A percentile compares a stretch with the other conserved stretches of the same genome.
Conservation (phyloP, 1,284 basidiomycete genomes). For the Agaricales sp. region DNA sequence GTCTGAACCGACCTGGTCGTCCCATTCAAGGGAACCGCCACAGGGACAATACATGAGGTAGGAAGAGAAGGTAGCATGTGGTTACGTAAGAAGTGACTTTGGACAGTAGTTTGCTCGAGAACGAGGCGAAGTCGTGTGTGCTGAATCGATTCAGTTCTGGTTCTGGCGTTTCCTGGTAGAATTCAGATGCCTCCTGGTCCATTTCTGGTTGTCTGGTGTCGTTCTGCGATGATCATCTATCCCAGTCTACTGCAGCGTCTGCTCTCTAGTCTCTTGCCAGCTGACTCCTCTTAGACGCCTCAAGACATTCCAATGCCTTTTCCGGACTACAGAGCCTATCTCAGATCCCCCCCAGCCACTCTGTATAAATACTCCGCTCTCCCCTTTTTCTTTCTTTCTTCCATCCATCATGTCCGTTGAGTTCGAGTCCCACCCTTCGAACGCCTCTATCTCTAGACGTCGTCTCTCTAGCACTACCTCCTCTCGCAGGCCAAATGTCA, state of each 20-base stretch:
- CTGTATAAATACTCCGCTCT: background rate
- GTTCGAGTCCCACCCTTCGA: conserved; percentile 54
- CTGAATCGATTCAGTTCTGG: too few relatives aligned
- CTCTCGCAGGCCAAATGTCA: conserved; percentile 38
- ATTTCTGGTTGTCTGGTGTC: background rate
- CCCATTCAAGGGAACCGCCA: background rate
- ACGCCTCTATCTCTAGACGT: conserved; percentile 46
- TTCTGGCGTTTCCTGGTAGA: too few relatives aligned
- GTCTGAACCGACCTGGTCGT: background rate
- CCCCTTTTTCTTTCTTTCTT: conserved; percentile 12
- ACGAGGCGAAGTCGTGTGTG: too few relatives aligned
- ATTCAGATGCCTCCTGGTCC: background rate
- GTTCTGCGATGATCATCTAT: background rate
- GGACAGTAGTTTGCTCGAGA: too few relatives aligned
- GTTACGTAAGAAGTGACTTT: too few relatives aligned
- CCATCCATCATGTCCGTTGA: conserved; percentile 31
- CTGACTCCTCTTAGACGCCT: too few relatives aligned
- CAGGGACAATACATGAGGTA: background rate
- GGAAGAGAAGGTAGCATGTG: background rate
- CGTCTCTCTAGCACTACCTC: conserved; percentile 49
- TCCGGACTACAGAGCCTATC: background rate
- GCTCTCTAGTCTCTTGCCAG: too few relatives aligned
- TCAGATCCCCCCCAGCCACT: background rate
- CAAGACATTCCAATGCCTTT: too few relatives aligned
- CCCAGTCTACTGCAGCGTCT: background rate